Base-by-base conservation (phyloP, 208 protist species). In the Borovskyia barvae region DNA sequence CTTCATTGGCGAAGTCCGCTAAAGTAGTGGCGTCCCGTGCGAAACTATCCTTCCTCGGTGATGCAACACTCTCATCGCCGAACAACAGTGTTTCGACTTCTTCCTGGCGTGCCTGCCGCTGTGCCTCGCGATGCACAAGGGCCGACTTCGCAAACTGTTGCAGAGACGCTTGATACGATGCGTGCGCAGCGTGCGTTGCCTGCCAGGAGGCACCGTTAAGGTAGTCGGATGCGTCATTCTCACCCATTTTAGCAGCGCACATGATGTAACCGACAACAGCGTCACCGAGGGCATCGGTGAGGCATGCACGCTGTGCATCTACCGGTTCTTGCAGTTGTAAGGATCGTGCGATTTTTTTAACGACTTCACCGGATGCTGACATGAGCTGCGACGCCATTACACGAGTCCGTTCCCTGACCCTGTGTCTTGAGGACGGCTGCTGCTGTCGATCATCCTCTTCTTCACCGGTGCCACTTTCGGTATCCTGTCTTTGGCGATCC, bases 201-300 rank as follows among this genome's bases (percentile, higher is more conserved):
- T 41, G 1, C 45, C 22, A 29, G 29, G 71, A 40, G 14, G 37
- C 20, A 5, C 40, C 62, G 9, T 35, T 41, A 28, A 66, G 32
- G 57, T 56, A 57, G 5, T 51, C 68, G 11, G 7, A 22, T 6
- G 41, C 47, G 8, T 52, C 53, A 40, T 72, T 55, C 17, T 29
- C 60, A 30, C 56, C 63, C 37, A 70, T 51, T 25, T 43, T 36
- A 2, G 63, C 37, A 6, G 66, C 77, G 11, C 36, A 39, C 32
- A 49, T 50, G 37, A 86, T 72, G 54, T 77, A 85, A 35, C 51
- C 62, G 12, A 85, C 37, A 7, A 84, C 69, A 3, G 63, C 70
- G 24, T 78, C 66, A 11, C 54, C 80, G 30, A 91, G 72, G 14
- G 81, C 42, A 25, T 71, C 46, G 29, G 82, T 51, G 19, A 85